Evolutionary conservation across 768 basidiomycete species (phyloP).

Genomic region (Cystoderma amianthinum): DNA sequence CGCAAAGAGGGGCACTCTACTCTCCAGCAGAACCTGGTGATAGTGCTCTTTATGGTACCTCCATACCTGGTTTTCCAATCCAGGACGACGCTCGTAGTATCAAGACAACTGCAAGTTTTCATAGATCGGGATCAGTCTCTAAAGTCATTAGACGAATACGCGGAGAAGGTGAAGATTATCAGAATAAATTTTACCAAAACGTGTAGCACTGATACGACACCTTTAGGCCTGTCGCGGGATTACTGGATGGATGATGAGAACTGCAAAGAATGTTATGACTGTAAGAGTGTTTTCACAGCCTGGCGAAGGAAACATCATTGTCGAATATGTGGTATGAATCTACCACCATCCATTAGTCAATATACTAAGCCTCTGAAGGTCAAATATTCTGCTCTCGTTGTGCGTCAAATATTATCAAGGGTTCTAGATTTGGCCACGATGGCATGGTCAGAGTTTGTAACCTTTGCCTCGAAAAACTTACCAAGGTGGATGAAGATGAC

Average conservation of each 20-base stretch:
- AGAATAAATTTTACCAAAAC: too few relatives aligned
- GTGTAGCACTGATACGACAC: too few relatives aligned
- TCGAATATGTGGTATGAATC: constrained; percentile 79
- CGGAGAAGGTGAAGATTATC: constrained; percentile 68
- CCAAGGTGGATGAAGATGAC: constrained; percentile 82
- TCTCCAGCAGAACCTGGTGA: constrained; percentile 52
- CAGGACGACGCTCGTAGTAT: constrained; percentile 87
- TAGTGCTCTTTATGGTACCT: constrained; percentile 54
- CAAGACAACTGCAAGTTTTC: constrained; percentile 63
- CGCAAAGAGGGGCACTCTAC: constrained; percentile 40
- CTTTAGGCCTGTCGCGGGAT: constrained; percentile 75
- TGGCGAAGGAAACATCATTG: constrained; percentile 98
- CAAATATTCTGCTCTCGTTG: constrained; percentile 98
- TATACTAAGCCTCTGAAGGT: constrained; percentile 33
- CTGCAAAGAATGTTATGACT: constrained; percentile 94
- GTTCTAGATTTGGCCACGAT: constrained; percentile 86
- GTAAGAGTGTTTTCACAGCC: constrained; percentile 88
- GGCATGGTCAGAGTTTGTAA: constrained; percentile 97
- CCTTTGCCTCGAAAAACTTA: constrained; percentile 87
- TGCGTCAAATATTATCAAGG: constrained; percentile 95
- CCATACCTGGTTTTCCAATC: constrained; percentile 90
- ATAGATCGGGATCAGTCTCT: constrained; percentile 78
- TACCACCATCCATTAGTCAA: not conserved
- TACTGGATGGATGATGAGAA: constrained; percentile 99
- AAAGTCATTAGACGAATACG: constrained; percentile 87